Conservation (phyloP, 345 rosid species). For the Gossypium turneri region DNA sequence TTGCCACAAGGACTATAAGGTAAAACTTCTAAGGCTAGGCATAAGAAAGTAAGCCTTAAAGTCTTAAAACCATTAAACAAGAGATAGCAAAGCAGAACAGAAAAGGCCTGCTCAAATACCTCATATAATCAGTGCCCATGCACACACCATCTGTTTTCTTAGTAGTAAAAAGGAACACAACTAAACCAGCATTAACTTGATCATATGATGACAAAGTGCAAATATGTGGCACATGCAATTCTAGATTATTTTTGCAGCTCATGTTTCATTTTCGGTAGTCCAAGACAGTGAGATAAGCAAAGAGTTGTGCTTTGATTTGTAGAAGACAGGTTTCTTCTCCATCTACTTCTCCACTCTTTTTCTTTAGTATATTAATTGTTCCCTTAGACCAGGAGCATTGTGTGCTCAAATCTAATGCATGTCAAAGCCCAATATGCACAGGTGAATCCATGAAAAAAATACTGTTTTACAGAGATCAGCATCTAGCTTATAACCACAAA, state of each 20-base stretch:
- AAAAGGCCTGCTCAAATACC: neutral
- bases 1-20: neutral
- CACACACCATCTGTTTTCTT: neutral
- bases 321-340: neutral
- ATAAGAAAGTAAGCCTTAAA: conserved; percentile 2
- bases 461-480: conserved; percentile 10
- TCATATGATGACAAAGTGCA: neutral
- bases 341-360: neutral
- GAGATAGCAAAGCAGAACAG: neutral
- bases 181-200: neutral
- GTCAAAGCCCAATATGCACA: conserved; percentile 5
- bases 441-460: neutral
- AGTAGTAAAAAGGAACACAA: conserved; percentile 1
- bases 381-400: neutral
- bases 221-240: neutral
- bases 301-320: neutral
- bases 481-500: conserved; percentile 12
- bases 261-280: neutral
- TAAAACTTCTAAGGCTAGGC: neutral
- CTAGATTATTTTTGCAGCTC: conserved; percentile 1
- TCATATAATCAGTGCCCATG: neutral
- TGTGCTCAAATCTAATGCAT: neutral
- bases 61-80: neutral
- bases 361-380: neutral
- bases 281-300: neutral